A percentile compares a stretch with the other conserved stretches of the same genome.
phyloP scores from a whole-genome alignment of 208 protist genomes.

The Strigomonas galati region DNA sequence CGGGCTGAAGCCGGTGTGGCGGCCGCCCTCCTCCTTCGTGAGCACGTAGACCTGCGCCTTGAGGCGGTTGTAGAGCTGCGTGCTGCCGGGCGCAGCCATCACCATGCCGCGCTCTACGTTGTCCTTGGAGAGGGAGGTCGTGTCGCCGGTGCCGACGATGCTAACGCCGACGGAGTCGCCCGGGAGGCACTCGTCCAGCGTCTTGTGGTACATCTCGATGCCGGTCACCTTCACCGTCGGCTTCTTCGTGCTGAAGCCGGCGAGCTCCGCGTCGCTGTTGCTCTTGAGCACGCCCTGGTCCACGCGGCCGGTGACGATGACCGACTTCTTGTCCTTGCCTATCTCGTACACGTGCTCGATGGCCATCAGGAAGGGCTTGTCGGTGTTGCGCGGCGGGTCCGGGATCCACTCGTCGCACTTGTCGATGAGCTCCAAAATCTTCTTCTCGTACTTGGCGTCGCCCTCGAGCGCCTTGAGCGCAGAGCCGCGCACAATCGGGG shows the following conservation, averaged over 20 bases:
- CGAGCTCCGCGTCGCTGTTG: slow-evolving; percentile 95
- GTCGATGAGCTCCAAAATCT: slow-evolving; percentile 94
- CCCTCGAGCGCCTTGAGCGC: slow-evolving; percentile 97
- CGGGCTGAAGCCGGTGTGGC: slow-evolving; percentile 97
- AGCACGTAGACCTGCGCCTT: slow-evolving; percentile 97
- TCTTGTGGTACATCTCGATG: slow-evolving; percentile 98
- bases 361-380: slow-evolving; percentile 98
- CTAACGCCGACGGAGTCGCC: slow-evolving; percentile 98
- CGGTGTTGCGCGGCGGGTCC: slow-evolving; percentile 90
- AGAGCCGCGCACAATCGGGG: slow-evolving; percentile 91
- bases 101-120: slow-evolving; percentile 96
- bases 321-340: slow-evolving; percentile 92
- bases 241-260: slow-evolving; percentile 91
- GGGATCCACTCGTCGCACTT: slow-evolving; percentile 93
- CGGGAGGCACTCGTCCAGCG: slow-evolving; percentile 92
- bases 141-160: slow-evolving; percentile 86
- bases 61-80: slow-evolving; percentile 93
- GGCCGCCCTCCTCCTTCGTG: slow-evolving; percentile 98
- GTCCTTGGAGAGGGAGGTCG: slow-evolving; percentile 92
- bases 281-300: slow-evolving; percentile 94
- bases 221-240: slow-evolving; percentile 88
- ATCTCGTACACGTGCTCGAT: slow-evolving; percentile 95
- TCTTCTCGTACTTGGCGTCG: slow-evolving; percentile 88
- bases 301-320: slow-evolving; percentile 95
- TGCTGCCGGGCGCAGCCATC: slow-evolving; percentile 90